Evolutionary conservation across 129 eudicot genomes (phyloP), one percentile per base, ranked within the genome.

Genomic region (Saposhnikovia divaricata): DNA sequence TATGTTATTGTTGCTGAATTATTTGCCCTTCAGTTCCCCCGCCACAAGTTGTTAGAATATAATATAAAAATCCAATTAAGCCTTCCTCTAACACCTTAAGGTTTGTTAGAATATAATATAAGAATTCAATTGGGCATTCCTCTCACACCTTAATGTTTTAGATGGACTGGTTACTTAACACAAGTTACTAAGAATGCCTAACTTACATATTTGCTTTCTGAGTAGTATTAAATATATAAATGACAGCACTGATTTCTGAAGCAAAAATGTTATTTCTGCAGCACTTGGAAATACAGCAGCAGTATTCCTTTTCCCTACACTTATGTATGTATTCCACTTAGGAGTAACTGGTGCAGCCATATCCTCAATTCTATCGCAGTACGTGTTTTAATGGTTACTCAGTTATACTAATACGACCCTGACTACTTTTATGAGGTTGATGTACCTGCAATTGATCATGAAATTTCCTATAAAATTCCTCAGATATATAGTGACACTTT

Each of bases 261-360:
- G 46, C 66, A 27, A 48, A 65, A 13, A 34, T 34, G 37, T 34
- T 34, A 34, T 34, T 31, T 34, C 37, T 34, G 82, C 93, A 89
- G 93, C 91, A 72, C 27, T 87, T 0, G 93, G 93, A 53, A 90
- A 90, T 87, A 61, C 87, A 83, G 86, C 91, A 48, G 93, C 93
- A 9, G 93, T 87, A 23, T 84, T 90, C 80, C 88, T 90, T 78
- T 90, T 87, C 50, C 97, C 97, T 8, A 27, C 89, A 74, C 83
- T 90, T 75, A 92, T 92, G 85, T 90, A 90, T 78, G 85, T 72
- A 47, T 84, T 88, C 13, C 74, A 87, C 63, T 80, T 90, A 89
- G 97, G 96, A 2, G 91, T 92, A 69, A 85, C 90, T 27, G 97
- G 97, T 43, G 96, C 97, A 31, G 97, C 97, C 81, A 90, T 88